Evolutionary conservation across 345 rosid genomes (phyloP).

Genomic region (Punica granatum): DNA sequence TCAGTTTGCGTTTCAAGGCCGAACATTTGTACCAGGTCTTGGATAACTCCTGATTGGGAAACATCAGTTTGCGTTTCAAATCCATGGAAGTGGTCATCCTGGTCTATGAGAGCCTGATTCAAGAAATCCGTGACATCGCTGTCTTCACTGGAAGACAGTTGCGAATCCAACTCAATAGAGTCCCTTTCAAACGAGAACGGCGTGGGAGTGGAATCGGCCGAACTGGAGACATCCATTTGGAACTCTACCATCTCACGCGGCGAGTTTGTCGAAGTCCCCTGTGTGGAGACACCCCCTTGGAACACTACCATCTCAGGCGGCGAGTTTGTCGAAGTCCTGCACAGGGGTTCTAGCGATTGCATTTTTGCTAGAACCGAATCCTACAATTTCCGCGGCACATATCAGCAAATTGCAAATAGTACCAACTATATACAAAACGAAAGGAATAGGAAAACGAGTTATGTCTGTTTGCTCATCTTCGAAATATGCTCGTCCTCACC

Average conservation of each 20-base stretch:
- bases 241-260: neutral
- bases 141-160: neutral
- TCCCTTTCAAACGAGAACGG: neutral
- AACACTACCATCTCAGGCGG: neutral
- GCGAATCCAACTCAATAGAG: neutral
- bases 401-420: neutral
- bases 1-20: too few species aligned
- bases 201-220: neutral
- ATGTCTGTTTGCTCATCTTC: too few species aligned
- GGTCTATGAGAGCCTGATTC: too few species aligned
- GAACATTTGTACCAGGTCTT: too few species aligned
- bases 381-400: neutral
- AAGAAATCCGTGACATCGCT: too few species aligned
- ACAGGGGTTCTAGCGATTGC: neutral
- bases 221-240: too few species aligned
- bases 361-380: neutral
- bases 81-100: neutral
- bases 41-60: too few species aligned
- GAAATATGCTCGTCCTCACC: neutral
- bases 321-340: neutral
- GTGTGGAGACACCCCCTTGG: too few species aligned
- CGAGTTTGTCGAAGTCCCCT: neutral
- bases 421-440: neutral
- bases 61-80: neutral
- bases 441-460: too few species aligned